Evolutionary conservation across 2,329 filamentous ascomycete genomes (phyloP), one percentile per base, ranked within the genome.

Genomic region (Knoxdaviesia proteae): DNA sequence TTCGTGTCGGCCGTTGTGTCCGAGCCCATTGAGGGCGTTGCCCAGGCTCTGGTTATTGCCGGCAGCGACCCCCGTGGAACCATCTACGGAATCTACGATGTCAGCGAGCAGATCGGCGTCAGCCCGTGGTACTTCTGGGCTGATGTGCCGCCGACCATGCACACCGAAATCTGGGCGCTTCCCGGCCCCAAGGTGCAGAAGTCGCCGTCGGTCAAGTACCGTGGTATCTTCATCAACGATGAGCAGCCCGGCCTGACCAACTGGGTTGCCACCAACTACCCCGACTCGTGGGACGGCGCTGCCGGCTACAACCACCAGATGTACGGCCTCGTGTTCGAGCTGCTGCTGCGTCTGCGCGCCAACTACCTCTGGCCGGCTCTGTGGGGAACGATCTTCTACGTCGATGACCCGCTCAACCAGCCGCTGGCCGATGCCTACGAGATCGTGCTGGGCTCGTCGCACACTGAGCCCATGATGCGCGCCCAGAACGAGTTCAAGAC

Each of bases 351-450:
- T 6, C 63, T 80, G 32, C 68, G 73, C 35, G 79, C 79, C 10
- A 84, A 84, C 55, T 84, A 83, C 51, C 61, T 84, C 41, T 84
- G 80, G 80, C 80, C 80, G 0, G 69, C 77, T 1, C 64, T 73
- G 53, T 84, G 79, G 80, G 70, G 67, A 5, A 70, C 67, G 48
- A 81, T 82, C 66, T 80, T 84, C 51, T 73, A 76, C 52, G 68
- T 81, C 1, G 80, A 84, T 47, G 80, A 84, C 52, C 63, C 70
- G 3, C 63, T 67, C 32, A 84, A 76, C 49, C 76, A 81, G 52
- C 71, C 74, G 0, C 64, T 81, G 5, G 76, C 79, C 0, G 76
- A 84, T 50, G 77, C 77, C n/a, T 84, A 74, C 53, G 79, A 75
- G 36, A 71, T 84, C 44, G 77, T 84, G 1, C 71, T 84, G 53